Base-by-base conservation (phyloP, 495 filamentous ascomycete genomes). In the Cudoniella acicularis region DNA sequence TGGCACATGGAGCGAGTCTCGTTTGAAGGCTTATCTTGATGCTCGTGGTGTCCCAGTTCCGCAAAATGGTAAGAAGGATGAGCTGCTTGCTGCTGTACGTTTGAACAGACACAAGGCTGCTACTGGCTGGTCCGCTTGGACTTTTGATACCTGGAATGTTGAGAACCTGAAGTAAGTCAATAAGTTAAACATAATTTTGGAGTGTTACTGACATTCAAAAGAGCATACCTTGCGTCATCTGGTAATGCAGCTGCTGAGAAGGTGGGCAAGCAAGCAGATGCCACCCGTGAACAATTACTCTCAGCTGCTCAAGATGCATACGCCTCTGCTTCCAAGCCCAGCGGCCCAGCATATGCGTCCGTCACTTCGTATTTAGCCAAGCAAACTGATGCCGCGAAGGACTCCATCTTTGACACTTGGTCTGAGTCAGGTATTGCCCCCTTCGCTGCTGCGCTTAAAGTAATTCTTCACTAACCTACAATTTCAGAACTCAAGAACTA, bases 121-220 rank as follows among this genome's bases (percentile, higher is more conserved):
- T 22, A 79, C 78, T 60, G 85, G 84, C 40, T 92, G 80, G 74
- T 87, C 76, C 55, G 85, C 87, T 20, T 93, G 90, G 88, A 92
- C 86, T 27, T 94, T 91, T 71, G 88, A 94, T 64, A 91, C 90
- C 51, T 88, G 87, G 76, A 88, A 86, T 10, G 81, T 80, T 59
- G 88, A 92, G 23, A 88, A 90, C 70, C 72, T 95, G 42, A 85
- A 84, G 83, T 84, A 72, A 72, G 78, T 65, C 9, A 2, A 10
- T 45, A 25, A 6, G 36, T 36, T 8, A 9, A 1, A 21, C 6
- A 10, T 26, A n/a, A 23, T 26, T 1, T 40, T 1, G 26, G 26
- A 10, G 42, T 24, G 45, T 21, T 68, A 20, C 58, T 59, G 27
- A 45, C 42, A n/a, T 41, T 0, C 63, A 3, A 18, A 21, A 86